Conservation (phyloP, 176 grass and related monocot species). For the Tuctoria greenei region DNA sequence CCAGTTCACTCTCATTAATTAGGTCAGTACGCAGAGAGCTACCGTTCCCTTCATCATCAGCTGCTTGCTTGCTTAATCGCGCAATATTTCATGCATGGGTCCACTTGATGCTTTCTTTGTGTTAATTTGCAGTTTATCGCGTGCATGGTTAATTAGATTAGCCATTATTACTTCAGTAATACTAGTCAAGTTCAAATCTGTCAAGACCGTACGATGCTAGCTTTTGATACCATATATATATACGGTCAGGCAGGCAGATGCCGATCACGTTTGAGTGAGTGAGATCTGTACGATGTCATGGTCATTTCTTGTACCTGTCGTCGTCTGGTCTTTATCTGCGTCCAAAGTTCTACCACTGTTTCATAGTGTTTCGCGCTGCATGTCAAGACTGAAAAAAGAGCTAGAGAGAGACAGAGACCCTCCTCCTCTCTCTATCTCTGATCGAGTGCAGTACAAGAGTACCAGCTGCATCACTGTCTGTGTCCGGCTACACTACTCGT, state of each 20-base stretch:
- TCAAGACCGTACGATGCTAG: neutral
- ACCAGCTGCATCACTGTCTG: neutral
- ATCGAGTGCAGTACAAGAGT: neutral
- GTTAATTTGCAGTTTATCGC: neutral
- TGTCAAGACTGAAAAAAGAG: constrained; percentile 32
- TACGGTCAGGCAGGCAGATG: constrained; percentile 7
- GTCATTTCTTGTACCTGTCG: constrained; percentile 48
- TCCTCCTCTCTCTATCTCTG: neutral
- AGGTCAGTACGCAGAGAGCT: too few relatives aligned
- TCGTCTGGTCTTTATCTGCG: constrained; percentile 56
- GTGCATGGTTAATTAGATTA: constrained; percentile 8
- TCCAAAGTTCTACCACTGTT: constrained; percentile 57
- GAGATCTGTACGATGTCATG: constrained; percentile 28
- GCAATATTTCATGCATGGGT: neutral
- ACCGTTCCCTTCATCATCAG: too few relatives aligned
- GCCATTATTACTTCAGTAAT: neutral
- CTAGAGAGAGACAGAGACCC: constrained; percentile 18
- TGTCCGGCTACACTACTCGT: constrained; percentile 12
- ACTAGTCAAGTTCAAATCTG: neutral
- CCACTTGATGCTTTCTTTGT: too few relatives aligned
- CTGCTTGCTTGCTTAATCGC: too few relatives aligned
- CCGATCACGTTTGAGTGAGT: neutral
- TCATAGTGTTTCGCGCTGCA: constrained; percentile 65
- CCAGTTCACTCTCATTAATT: too few relatives aligned
- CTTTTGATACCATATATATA: neutral